Evolutionary conservation across 2,329 filamentous ascomycete genomes (phyloP), one percentile per base, ranked within the genome.

Genomic region (Penicillium digitatum): DNA sequence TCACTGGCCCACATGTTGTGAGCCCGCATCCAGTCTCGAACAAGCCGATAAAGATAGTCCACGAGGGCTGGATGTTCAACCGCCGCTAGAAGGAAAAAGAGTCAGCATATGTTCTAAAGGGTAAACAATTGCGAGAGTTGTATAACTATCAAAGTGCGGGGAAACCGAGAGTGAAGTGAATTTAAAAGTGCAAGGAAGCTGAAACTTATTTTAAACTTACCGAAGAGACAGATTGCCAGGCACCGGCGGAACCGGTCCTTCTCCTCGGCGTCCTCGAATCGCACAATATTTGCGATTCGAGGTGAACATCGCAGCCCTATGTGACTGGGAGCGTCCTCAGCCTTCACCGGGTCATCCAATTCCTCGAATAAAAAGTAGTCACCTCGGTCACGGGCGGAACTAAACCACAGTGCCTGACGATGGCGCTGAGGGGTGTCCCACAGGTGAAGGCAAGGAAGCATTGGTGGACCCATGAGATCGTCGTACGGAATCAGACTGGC

Each of bases 301-400:
- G 55, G 55, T 18, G 69, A 64, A 55, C 69, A 72, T n/a, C 64
- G 59, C 10, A 60, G 34, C 8, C 31, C 34, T 14, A 54, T 3
- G 12, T 52, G 53, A 20, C 59, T 52, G 18, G 58, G 54, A 27
- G 55, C 50, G 3, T 59, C 61, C 8, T 53, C 52, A 5, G 48
- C 44, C 16, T 20, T 48, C 11, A 55, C 38, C 22, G 49, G 55
- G 34, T 67, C 61, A 2, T n/a, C 38, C 55, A 56, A 65, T 46
- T 72, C 69, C 3, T 63, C 56, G 52, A 74, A 73, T n/a, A 74
- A 57, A 52, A 73, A 72, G 50, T 74, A 74, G 34, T 73, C 71
- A 8, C 68, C 71, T 32, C 48, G 43, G 1, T 54, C 24, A 3
- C 39, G 26, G n/a, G 64, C 62, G 27, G 57, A 57, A 37, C 60